Conservation (phyloP, 768 basidiomycete genomes). For the Pisolithus orientalis region DNA sequence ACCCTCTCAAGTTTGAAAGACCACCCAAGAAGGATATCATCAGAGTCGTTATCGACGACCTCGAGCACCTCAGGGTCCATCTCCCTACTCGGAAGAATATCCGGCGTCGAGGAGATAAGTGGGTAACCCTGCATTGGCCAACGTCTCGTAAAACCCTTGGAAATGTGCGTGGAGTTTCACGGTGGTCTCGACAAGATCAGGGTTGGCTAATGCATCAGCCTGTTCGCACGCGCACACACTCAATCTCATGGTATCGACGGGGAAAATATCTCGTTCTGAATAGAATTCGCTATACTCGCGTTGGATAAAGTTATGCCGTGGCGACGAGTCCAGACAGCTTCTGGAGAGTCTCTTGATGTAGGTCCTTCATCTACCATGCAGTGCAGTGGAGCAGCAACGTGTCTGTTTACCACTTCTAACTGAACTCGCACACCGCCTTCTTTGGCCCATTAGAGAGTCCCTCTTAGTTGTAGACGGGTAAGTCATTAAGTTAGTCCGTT, state of each 20-base stretch:
- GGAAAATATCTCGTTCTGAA: background rate
- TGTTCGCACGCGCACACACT: background rate
- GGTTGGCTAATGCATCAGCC: background rate
- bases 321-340: constrained; percentile 18
- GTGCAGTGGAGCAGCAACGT: background rate
- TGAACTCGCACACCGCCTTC: too few relatives aligned
- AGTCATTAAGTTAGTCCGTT: too few relatives aligned
- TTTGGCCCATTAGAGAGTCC: too few relatives aligned
- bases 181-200: background rate
- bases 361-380: background rate
- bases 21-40: constrained; percentile 5
- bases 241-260: background rate
- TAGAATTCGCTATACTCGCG: constrained; percentile 19
- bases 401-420: background rate
- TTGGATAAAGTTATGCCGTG: constrained; percentile 19
- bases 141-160: background rate
- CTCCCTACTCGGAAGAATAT: constrained; percentile 23
- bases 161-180: constrained; percentile 6
- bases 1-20: background rate
- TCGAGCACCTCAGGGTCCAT: constrained; percentile 24
- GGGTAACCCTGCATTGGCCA: constrained; percentile 23
- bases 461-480: too few relatives aligned
- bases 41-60: constrained; percentile 20
- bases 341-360: constrained; percentile 26
- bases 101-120: constrained; percentile 8